Evolutionary conservation across 768 basidiomycete species (phyloP), one percentile per base, ranked within the genome.

Genomic region (Boletus patriciae): DNA sequence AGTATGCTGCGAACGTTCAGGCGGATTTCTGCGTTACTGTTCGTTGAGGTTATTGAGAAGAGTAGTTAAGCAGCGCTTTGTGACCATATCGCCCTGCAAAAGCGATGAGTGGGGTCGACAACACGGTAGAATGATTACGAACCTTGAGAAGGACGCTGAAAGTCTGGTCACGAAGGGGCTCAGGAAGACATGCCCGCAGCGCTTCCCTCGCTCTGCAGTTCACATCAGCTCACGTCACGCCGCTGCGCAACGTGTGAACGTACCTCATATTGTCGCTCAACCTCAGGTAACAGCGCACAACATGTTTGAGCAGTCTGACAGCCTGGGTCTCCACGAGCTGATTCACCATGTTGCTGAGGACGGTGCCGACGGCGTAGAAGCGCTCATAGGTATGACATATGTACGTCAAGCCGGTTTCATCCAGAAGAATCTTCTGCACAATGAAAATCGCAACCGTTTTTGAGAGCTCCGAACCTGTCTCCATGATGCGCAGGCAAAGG

Each of bases 381-480:
- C 97, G 83, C 72, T 99, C 97, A 70, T 99, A 99, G n/a, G 97
- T 99, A 74, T 99, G 97, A 66, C 97, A 98, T 68, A 98, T 99
- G 73, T 99, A 99, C 16, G 94, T 95, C 57, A 99, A 77, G 19
- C 97, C 97, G 4, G 96, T 94, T 74, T 99, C 97, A 72, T 99
- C 97, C 51, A 98, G 81, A 16, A 99, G 81, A 57, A 93, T 92
- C 76, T 99, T 99, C 73, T 99, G 97, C 4, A 99, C 97, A 67
- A 99, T 99, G 75, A 99, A 99, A 67, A 99, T 99, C 42, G 97
- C 97, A 44, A 99, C 97, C 1, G 97, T 99, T 77, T 99, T 99
- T 56, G 92, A 94, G 18, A 99, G 84, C 66, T 99, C 97, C 4
- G 95, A 97, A 42, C 97, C 97, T 4, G 97, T 98, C 74, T 99